Conservation (phyloP, 371 early-diverging fungal species). For the Mucor plumbeus region DNA sequence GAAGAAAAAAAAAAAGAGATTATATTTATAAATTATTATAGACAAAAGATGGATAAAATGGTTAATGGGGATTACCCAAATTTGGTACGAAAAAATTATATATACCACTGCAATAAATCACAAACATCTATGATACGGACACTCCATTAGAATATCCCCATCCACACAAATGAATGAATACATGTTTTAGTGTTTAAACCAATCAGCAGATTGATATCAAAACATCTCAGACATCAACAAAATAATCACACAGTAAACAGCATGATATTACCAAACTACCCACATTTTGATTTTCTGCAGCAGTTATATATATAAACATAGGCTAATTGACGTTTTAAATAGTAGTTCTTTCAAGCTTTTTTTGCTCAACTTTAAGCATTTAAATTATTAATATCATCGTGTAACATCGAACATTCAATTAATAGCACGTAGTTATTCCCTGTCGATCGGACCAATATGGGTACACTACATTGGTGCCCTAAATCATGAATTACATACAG, state of each 20-base stretch:
- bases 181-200: constrained; percentile 2
- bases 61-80: background rate
- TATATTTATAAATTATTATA: too few species aligned
- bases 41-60: background rate
- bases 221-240: background rate
- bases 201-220: background rate
- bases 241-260: background rate
- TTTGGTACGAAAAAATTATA: constrained; percentile 5
- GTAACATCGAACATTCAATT: background rate
- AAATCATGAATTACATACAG: background rate
- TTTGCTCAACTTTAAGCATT: background rate
- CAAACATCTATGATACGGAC: constrained; percentile 7
- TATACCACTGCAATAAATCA: background rate
- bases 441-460: background rate
- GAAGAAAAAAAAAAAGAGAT: constrained; percentile 8
- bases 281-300: background rate
- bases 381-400: background rate
- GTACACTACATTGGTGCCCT: background rate
- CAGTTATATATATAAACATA: background rate
- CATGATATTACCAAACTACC: background rate
- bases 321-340: background rate
- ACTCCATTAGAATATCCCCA: background rate
- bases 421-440: background rate
- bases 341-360: background rate
- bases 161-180: constrained; percentile 1